Percentiles rank a stretch among this genome's conserved stretches.
Evolutionary conservation across 2,329 filamentous ascomycete species (phyloP).

Genomic region (Biscogniauxia sp.): DNA sequence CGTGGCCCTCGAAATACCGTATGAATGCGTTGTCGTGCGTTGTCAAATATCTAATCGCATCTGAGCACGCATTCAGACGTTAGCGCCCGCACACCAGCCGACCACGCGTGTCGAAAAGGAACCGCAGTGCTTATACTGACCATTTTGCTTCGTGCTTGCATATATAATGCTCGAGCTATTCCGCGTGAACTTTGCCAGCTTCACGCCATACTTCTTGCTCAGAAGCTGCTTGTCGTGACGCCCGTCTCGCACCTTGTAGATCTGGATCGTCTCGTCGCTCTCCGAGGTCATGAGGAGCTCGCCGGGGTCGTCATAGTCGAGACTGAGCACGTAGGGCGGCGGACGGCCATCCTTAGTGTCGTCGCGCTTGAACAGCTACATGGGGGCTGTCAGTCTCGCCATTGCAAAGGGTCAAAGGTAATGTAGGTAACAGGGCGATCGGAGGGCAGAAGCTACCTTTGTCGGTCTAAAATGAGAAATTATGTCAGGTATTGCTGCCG

Average conservation of each 20-base stretch:
- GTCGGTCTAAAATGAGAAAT: constrained; percentile 76
- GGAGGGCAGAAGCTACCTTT: constrained; percentile 53
- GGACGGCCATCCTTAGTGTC: constrained; percentile 51
- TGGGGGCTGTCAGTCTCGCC: too few species aligned
- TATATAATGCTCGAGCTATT: constrained; percentile 89
- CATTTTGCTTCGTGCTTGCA: constrained; percentile 91
- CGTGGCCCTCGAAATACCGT: constrained; percentile 92
- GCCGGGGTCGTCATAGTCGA: constrained; percentile 95
- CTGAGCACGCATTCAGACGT: constrained; percentile 36
- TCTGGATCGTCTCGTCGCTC: constrained; percentile 91
- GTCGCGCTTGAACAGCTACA: constrained; percentile 59
- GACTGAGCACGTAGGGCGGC: constrained; percentile 71
- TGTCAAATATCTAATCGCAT: constrained; percentile 81
- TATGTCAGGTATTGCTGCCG: constrained; percentile 72
- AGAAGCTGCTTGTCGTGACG: constrained; percentile 84
- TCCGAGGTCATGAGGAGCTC: constrained; percentile 88
- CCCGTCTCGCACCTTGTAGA: constrained; percentile 91
- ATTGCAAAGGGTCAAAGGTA: too few species aligned
- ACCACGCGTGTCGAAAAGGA: background rate
- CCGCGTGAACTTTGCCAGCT: constrained; percentile 92
- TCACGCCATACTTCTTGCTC: constrained; percentile 95
- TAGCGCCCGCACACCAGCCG: background rate
- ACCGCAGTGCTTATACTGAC: constrained; percentile 41
- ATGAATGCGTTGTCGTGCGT: constrained; percentile 97
- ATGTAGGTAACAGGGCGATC: background rate